Percentiles rank a stretch among this genome's conserved stretches.
phyloP scores from a whole-genome alignment of 495 filamentous ascomycete species.

The Aspergillus heteromorphus region DNA sequence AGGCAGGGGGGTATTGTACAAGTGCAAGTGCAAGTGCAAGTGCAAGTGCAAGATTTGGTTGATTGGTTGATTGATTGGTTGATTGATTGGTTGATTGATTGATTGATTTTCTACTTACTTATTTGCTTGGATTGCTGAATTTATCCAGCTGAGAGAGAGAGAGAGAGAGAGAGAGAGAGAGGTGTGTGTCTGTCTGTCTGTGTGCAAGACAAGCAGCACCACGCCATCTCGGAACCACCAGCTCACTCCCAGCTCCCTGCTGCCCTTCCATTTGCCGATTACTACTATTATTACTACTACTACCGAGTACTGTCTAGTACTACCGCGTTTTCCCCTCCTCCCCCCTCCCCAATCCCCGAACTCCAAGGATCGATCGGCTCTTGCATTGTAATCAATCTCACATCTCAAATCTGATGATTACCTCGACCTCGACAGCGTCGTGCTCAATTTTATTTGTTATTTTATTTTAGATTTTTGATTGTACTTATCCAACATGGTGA shows the following conservation, averaged over 20 bases:
- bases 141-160: not conserved
- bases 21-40: too few relatives aligned
- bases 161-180: not conserved
- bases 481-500: not conserved
- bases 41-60: too few relatives aligned
- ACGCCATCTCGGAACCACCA: conserved; percentile 3
- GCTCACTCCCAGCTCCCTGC: not conserved
- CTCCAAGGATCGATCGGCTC: conserved; percentile 3
- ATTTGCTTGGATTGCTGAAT: not conserved
- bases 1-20: too few relatives aligned
- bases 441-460: too few relatives aligned
- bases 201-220: not conserved
- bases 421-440: too few relatives aligned
- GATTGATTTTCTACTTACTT: too few relatives aligned
- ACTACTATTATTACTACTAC: too few relatives aligned
- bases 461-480: too few relatives aligned
- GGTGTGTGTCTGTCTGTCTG: too few relatives aligned
- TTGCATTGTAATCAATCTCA: too few relatives aligned
- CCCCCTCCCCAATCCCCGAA: not conserved
- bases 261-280: not conserved
- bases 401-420: conserved; percentile 2
- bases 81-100: too few relatives aligned
- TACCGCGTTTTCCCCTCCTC: not conserved
- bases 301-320: not conserved
- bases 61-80: too few relatives aligned